phyloP scores from a whole-genome alignment of 345 rosid genomes.

The Anastatica hierochuntica region DNA sequence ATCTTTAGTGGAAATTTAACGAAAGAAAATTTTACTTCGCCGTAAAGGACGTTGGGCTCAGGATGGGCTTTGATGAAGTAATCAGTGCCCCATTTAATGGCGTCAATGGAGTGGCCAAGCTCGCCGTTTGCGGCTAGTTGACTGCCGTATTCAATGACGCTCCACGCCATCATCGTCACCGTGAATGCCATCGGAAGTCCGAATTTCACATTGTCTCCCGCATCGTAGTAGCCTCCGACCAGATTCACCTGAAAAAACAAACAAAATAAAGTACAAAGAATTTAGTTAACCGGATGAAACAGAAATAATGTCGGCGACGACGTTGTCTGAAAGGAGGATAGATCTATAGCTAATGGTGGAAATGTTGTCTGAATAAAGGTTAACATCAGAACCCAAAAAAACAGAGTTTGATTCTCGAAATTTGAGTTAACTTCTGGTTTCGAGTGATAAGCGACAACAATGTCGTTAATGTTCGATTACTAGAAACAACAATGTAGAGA shows the following conservation, averaged over 20 bases:
- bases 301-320: background rate
- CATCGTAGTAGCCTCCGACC: constrained; percentile 96
- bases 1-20: no score
- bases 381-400: background rate
- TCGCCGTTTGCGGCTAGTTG: constrained; percentile 70
- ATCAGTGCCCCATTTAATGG: constrained; percentile 96
- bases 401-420: background rate
- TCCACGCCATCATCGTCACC: constrained; percentile 97
- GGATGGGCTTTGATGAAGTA: constrained; percentile 97
- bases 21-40: constrained; percentile 48
- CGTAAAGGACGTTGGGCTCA: constrained; percentile 79
- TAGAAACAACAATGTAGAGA: background rate
- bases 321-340: background rate
- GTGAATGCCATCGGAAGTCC: constrained; percentile 99
- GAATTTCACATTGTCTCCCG: constrained; percentile 99
- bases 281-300: background rate
- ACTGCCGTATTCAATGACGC: constrained; percentile 78
- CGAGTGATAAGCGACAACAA: background rate
- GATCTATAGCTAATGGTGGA: background rate
- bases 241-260: constrained; percentile 62
- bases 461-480: no score
- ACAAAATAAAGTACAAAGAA: background rate
- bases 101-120: constrained; percentile 76
- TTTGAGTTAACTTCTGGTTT: background rate
- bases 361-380: background rate